Percentiles rank a stretch among this genome's conserved stretches.
phyloP scores from a whole-genome alignment of 2,329 filamentous ascomycete species.

The Trichophaea hybrida region DNA sequence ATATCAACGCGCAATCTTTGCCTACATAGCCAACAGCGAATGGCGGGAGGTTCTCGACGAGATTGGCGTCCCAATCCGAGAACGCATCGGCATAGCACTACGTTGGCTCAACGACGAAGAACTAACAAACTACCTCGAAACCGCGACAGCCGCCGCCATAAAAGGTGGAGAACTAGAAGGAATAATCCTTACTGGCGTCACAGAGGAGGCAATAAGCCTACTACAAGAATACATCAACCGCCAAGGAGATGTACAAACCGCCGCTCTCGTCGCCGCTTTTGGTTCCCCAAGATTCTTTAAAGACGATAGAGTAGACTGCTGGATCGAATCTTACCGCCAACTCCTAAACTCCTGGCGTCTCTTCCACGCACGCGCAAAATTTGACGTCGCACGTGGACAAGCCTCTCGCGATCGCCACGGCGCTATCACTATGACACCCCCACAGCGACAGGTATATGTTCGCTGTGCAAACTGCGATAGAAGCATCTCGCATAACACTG shows the following conservation, averaged over 20 bases:
- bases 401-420: conserved; percentile 50
- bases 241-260: conserved; percentile 65
- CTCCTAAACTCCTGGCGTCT: conserved; percentile 58
- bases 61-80: conserved; percentile 55
- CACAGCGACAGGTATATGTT: conserved; percentile 56
- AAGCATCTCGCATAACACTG: conserved; percentile 13
- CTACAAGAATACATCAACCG: conserved; percentile 62
- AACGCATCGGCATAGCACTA: conserved; percentile 60
- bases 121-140: conserved; percentile 52
- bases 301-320: conserved; percentile 59
- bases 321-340: conserved; percentile 48
- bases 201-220: conserved; percentile 56
- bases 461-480: conserved; percentile 64
- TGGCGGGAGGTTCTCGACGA: conserved; percentile 64
- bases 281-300: conserved; percentile 62
- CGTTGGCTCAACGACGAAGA: conserved; percentile 46
- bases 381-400: conserved; percentile 61
- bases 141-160: conserved; percentile 47
- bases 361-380: conserved; percentile 61
- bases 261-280: conserved; percentile 58
- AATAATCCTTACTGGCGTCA: conserved; percentile 63
- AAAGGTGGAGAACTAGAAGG: conserved; percentile 59
- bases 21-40: conserved; percentile 60
- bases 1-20: conserved; percentile 65
- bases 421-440: conserved; percentile 46